A percentile compares a stretch with the other conserved stretches of the same genome.
phyloP scores from a whole-genome alignment of 768 basidiomycete genomes.

The Piloderma croceum region DNA sequence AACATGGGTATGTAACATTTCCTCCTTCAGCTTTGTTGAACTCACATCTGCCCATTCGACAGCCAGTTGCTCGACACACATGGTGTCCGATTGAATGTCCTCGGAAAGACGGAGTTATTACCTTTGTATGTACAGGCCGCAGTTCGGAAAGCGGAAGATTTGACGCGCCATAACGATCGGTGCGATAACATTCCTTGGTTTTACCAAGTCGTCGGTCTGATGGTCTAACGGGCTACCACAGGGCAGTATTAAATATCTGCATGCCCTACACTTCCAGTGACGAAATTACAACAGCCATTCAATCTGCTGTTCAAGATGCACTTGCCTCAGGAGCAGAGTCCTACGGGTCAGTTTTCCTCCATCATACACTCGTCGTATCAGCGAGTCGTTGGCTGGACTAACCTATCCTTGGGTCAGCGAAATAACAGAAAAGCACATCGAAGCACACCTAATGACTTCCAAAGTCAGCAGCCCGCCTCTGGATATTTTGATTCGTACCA shows the following conservation, averaged over 20 bases:
- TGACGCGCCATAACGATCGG: conserved; percentile 74
- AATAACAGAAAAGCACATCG: conserved; percentile 66
- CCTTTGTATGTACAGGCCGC: conserved; percentile 71
- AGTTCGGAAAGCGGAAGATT: conserved; percentile 61
- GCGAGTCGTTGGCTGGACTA: too few relatives aligned
- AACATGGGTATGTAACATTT: conserved; percentile 59
- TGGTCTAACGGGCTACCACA: conserved; percentile 23
- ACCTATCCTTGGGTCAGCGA: too few relatives aligned
- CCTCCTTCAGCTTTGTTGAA: neutral
- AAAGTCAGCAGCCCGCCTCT: conserved; percentile 68
- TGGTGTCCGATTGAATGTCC: conserved; percentile 77
- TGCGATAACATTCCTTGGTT: conserved; percentile 22
- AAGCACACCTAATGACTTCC: conserved; percentile 60
- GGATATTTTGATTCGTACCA: conserved; percentile 87
- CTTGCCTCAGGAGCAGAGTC: conserved; percentile 22
- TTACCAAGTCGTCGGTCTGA: neutral
- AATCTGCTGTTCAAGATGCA: conserved; percentile 26
- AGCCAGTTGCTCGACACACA: conserved; percentile 79
- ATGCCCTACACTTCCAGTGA: conserved; percentile 91
- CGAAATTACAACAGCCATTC: conserved; percentile 75
- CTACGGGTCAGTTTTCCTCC: neutral
- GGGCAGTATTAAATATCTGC: conserved; percentile 85
- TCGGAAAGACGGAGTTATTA: conserved; percentile 73
- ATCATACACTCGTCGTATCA: neutral
- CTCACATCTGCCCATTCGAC: neutral